A percentile compares a stretch with the other conserved stretches of the same genome.
phyloP scores from a whole-genome alignment of 1,139 yeast genomes.

The Hanseniaspora gamundiae region DNA sequence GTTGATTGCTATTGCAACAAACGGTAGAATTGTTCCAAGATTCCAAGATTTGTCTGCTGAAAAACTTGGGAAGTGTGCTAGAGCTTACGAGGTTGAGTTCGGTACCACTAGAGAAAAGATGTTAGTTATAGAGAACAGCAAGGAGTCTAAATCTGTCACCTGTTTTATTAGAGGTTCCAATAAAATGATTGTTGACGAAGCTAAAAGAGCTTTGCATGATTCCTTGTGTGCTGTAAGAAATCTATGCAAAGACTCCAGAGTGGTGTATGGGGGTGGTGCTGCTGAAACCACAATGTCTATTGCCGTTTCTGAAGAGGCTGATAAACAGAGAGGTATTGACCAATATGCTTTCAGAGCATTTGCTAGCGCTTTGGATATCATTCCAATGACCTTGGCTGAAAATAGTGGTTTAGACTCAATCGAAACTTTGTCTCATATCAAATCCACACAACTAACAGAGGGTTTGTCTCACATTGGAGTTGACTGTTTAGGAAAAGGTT shows the following conservation, averaged over 20 bases:
- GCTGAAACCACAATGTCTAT: slow-evolving; percentile 90
- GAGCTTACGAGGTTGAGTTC: slow-evolving; percentile 76
- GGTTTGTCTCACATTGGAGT: slow-evolving; percentile 69
- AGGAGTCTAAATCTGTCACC: slow-evolving; percentile 68
- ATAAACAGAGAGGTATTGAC: slow-evolving; percentile 84
- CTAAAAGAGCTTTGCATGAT: slow-evolving; percentile 91
- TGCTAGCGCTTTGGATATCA: slow-evolving; percentile 77
- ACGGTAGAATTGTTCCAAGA: slow-evolving; percentile 93
- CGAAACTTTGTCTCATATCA: slow-evolving; percentile 72
- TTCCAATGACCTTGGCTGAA: slow-evolving; percentile 93
- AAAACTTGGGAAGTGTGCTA: slow-evolving; percentile 82
- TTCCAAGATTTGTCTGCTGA: slow-evolving; percentile 79
- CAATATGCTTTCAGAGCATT: slow-evolving; percentile 97
- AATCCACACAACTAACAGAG: slow-evolving; percentile 75
- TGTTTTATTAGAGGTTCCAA: slow-evolving; percentile 91
- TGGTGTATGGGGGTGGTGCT: slow-evolving; percentile 98
- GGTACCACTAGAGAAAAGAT: slow-evolving; percentile 96
- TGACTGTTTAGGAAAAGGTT: slow-evolving; percentile 82
- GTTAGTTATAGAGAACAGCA: slow-evolving; percentile 76
- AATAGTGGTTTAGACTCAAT: slow-evolving; percentile 93
- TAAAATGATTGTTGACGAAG: slow-evolving; percentile 96
- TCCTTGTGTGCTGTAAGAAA: slow-evolving; percentile 96
- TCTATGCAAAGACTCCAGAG: slow-evolving; percentile 79
- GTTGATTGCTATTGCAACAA: slow-evolving; percentile 91
- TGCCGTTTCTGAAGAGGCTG: slow-evolving; percentile 87